phyloP scores from a whole-genome alignment of 768 basidiomycete genomes.

The Asterophora lycoperdoides region DNA sequence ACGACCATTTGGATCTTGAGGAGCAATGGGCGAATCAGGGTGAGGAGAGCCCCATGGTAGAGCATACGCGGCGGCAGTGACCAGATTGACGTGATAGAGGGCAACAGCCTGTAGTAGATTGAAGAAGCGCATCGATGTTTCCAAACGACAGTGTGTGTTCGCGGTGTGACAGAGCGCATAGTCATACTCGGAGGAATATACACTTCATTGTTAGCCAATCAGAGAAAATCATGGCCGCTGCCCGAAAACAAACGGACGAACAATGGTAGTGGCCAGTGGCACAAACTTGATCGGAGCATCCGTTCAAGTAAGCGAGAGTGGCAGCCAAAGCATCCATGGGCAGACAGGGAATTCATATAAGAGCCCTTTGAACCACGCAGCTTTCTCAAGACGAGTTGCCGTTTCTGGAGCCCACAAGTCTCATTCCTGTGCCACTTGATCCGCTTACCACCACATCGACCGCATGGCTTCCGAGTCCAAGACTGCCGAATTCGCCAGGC shows the following conservation, averaged over 20 bases:
- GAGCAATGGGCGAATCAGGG: conserved; percentile 34
- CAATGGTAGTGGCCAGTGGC: conserved; percentile 8
- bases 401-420: conserved; percentile 6
- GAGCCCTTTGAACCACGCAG: background rate
- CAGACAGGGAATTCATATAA: conserved; percentile 7
- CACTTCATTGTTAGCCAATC: background rate
- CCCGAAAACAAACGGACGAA: background rate
- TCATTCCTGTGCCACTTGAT: conserved; percentile 4
- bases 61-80: background rate
- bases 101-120: background rate
- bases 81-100: no score
- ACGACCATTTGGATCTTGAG: conserved; percentile 42
- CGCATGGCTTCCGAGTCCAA: conserved; percentile 29
- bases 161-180: background rate
- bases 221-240: background rate
- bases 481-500: conserved; percentile 48
- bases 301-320: background rate
- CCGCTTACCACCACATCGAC: conserved; percentile 4
- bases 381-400: background rate
- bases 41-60: conserved; percentile 40
- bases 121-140: background rate
- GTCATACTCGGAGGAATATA: no score
- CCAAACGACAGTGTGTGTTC: background rate
- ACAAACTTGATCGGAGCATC: background rate
- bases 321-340: background rate